phyloP scores from a whole-genome alignment of 352 stramenopile species.

The Phytopythium kandeliae region DNA sequence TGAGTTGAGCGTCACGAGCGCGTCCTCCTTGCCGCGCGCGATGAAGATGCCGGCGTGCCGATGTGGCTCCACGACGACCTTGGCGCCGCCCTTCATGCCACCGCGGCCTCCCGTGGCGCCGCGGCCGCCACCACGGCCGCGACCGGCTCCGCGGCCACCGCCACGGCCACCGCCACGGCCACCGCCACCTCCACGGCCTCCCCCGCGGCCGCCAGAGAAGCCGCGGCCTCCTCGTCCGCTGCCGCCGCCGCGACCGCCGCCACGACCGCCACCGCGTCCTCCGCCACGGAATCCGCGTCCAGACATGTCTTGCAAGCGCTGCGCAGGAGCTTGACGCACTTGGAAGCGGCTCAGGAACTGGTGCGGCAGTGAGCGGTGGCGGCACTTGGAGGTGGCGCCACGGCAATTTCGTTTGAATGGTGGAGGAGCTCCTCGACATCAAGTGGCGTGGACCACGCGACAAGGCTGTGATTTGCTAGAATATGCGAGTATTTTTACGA shows the following conservation, averaged over 20 bases:
- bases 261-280: constrained; percentile 32
- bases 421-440: not conserved
- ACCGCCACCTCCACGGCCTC: constrained; percentile 33
- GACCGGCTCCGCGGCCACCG: constrained; percentile 31
- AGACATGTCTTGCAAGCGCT: constrained; percentile 19
- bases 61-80: constrained; percentile 97
- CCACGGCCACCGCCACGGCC: constrained; percentile 36
- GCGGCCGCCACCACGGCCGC: constrained; percentile 33
- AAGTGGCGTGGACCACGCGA: not conserved
- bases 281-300: constrained; percentile 63
- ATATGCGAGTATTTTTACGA: not conserved
- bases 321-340: constrained; percentile 8
- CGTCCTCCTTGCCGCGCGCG: constrained; percentile 98
- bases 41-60: constrained; percentile 99
- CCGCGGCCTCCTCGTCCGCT: constrained; percentile 37
- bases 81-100: constrained; percentile 94
- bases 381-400: no score
- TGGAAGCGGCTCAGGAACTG: not conserved
- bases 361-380: not conserved
- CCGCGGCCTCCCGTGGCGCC: constrained; percentile 54
- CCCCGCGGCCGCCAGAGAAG: constrained; percentile 38
- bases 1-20: constrained; percentile 98
- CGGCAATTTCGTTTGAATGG: not conserved
- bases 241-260: constrained; percentile 44
- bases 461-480: not conserved